phyloP scores from a whole-genome alignment of 1,284 basidiomycete species.

The Vanrija pseudolonga region DNA sequence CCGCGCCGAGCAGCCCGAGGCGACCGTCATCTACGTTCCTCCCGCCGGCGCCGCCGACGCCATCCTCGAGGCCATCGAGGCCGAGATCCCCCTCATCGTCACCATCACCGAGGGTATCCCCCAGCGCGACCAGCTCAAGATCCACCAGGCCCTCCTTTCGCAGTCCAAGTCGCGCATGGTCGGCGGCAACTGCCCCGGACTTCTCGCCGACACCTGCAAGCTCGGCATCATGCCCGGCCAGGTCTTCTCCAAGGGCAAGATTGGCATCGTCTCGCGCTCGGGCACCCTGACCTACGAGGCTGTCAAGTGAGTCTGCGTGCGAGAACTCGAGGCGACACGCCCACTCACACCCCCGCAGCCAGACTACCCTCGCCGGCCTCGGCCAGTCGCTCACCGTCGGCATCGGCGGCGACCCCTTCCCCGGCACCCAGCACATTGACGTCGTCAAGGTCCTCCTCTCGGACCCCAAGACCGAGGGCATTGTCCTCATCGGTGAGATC shows the following conservation, averaged over 20 bases:
- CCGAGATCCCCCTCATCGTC: constrained; percentile 92
- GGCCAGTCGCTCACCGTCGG: constrained; percentile 96
- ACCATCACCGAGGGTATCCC: constrained; percentile 98
- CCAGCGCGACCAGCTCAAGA: constrained; percentile 88
- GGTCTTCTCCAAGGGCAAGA: constrained; percentile 91
- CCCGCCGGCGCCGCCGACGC: constrained; percentile 89
- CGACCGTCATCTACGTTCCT: constrained; percentile 92
- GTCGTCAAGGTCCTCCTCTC: constrained; percentile 95
- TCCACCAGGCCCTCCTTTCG: constrained; percentile 87
- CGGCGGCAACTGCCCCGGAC: constrained; percentile 91
- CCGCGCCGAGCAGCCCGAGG: constrained; percentile 76
- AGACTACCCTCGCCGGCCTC: constrained; percentile 89
- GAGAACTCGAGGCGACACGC: too few species aligned
- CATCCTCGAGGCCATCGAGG: constrained; percentile 95
- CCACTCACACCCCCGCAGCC: constrained; percentile 58
- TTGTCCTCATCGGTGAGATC: constrained; percentile 98
- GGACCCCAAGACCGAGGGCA: constrained; percentile 88
- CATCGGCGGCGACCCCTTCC: constrained; percentile 98
- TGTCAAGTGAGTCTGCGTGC: constrained; percentile 43
- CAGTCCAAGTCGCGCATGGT: constrained; percentile 94
- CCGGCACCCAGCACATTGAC: constrained; percentile 81
- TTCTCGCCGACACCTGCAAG: constrained; percentile 97
- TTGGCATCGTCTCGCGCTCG: constrained; percentile 94
- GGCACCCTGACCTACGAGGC: constrained; percentile 63
- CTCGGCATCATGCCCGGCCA: constrained; percentile 99